These are phyloP conservation scores for Trichosanthes truncata DNA, from an alignment of 306 rosid species.

Conservation along the genomic window DNA sequence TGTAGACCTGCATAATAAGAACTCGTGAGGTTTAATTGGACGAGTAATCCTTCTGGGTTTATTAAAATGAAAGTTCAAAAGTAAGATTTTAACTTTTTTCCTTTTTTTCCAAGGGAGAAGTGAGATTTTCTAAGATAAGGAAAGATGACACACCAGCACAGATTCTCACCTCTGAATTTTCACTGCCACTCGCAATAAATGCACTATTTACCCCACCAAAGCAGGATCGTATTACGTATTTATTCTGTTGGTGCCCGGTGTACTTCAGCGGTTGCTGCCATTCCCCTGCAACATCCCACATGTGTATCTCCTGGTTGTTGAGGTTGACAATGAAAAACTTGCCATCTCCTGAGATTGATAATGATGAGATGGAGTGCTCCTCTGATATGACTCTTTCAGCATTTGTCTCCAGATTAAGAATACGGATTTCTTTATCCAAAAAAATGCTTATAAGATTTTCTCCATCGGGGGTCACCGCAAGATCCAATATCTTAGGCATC, in stretches of 20 bases:
- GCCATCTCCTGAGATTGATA: slow-evolving; percentile 61
- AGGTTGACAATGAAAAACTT: slow-evolving; percentile 74
- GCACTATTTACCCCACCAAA: slow-evolving; percentile 68
- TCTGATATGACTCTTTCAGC: slow-evolving; percentile 58
- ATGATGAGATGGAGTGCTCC: slow-evolving; percentile 55
- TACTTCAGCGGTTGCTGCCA: slow-evolving; percentile 51
- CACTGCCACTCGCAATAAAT: slow-evolving; percentile 89
- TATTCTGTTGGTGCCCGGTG: slow-evolving; percentile 54
- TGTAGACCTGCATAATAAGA: slow-evolving; percentile 53
- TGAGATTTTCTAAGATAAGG: neutral
- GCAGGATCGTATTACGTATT: slow-evolving; percentile 82
- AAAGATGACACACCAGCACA: too few species aligned
- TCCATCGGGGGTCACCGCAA: slow-evolving; percentile 79
- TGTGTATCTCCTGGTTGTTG: slow-evolving; percentile 80
- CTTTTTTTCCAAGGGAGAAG: neutral
- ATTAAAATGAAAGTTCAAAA: neutral
- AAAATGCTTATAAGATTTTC: slow-evolving; percentile 71
- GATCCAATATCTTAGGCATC: slow-evolving; percentile 82
- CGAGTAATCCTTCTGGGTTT: neutral
- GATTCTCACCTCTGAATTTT: slow-evolving; percentile 57
- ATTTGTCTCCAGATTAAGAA: slow-evolving; percentile 50
- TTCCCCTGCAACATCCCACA: slow-evolving; percentile 81
- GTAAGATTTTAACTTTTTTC: neutral
- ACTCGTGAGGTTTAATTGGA: slow-evolving; percentile 6
- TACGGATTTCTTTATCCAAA: slow-evolving; percentile 61